Evolutionary conservation across 495 filamentous ascomycete species (phyloP), one percentile per base, ranked within the genome.

Genomic region (Pyronema omphalodes): DNA sequence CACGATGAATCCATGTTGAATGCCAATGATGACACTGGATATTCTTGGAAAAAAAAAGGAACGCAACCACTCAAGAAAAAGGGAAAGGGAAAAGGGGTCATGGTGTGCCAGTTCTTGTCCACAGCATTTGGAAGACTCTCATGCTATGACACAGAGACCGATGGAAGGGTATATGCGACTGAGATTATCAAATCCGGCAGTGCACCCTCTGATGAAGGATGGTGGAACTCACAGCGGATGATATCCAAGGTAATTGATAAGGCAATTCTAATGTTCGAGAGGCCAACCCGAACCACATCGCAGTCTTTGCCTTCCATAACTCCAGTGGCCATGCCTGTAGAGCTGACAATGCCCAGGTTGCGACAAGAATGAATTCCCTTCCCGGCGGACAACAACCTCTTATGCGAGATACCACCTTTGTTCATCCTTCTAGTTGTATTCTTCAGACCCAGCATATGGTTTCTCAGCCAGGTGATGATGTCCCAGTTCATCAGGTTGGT

Each of bases 251-350:
- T 15, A 37, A 53, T 46, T 7, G 29, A 53, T 6, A 19, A 55
- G 0, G 55, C 15, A 15, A 17, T 53, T 8, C 49, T 50, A 37
- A 59, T 59, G 40, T 59, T 56, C 17, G 3, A 34, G 0, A 9
- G 14, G 47, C 48, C 0, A n/a, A 9, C 18, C 43, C 43, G 7
- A 17, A 17, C 7, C 8, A 45, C 43, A 45, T 45, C 51, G 53
- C 56, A 7, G n/a, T 58, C 9, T 55, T 58, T 37, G 52, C 46
- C 3, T 58, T 58, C 33, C 53, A 58, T 29, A 58, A 58, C 17
- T 19, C 56, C 6, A 55, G 23, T 4, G 53, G 53, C 12, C 45
- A 58, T 23, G 34, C 23, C 17, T 44, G 19, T 2, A 39, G 18
- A 47, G 35, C 53, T 29, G 2, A 37, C 0, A 35, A 59, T 57